phyloP scores from a whole-genome alignment of 805 yeast genomes.

The Ogataea pilisensis region DNA sequence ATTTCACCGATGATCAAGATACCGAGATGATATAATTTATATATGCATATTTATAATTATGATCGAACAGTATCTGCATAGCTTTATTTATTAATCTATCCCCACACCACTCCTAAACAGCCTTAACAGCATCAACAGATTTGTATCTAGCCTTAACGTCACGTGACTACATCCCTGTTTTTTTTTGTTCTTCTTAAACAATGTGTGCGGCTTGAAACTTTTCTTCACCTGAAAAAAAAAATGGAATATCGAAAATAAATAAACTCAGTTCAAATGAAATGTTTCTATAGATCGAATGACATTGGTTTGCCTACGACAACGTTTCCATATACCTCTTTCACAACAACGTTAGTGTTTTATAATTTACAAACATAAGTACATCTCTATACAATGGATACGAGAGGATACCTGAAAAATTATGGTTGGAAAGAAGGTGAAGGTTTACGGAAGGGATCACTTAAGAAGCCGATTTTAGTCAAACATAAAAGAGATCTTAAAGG shows the following conservation, averaged over 20 bases:
- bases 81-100: too few relatives aligned
- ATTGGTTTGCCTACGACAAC: too few relatives aligned
- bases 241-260: neutral
- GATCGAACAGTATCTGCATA: neutral
- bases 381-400: conserved; percentile 73
- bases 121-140: too few relatives aligned
- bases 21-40: conserved; percentile 3
- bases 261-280: neutral
- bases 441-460: conserved; percentile 70
- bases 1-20: conserved; percentile 11
- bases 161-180: too few relatives aligned
- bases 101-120: too few relatives aligned
- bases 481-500: conserved; percentile 92
- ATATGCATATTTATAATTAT: neutral
- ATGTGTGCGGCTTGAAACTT: neutral
- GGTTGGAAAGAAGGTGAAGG: conserved; percentile 97
- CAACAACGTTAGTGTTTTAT: too few relatives aligned
- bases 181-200: too few relatives aligned
- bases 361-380: too few relatives aligned
- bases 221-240: neutral
- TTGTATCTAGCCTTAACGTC: too few relatives aligned
- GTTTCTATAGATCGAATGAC: too few relatives aligned
- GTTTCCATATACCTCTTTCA: too few relatives aligned
- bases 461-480: conserved; percentile 80
- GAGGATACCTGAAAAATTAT: conserved; percentile 62